A percentile compares a stretch with the other conserved stretches of the same genome.
phyloP scores from a whole-genome alignment of 306 rosid species.

The Pachyrhizus erosus region DNA sequence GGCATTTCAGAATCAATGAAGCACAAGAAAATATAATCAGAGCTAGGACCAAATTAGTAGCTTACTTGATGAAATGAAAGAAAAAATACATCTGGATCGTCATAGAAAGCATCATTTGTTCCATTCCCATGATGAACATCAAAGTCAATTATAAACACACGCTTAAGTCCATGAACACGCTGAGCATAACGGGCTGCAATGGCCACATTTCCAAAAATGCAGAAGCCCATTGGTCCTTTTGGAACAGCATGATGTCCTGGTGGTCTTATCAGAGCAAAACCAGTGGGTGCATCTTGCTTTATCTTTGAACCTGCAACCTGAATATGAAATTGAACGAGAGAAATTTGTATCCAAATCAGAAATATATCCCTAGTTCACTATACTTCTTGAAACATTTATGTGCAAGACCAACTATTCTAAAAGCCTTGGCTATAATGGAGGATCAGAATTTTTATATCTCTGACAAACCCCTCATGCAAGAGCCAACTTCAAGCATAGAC shows the following conservation, averaged over 20 bases:
- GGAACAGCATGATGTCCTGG: slow-evolving; percentile 99
- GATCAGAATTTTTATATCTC: slow-evolving; percentile 1
- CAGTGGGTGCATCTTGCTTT: slow-evolving; percentile 65
- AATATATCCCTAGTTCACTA: slow-evolving; percentile 4
- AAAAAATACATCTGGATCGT: slow-evolving; percentile 87
- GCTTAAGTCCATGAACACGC: slow-evolving; percentile 77
- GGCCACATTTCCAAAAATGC: slow-evolving; percentile 92
- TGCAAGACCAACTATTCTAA: slow-evolving; percentile 1
- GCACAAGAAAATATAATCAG: not conserved
- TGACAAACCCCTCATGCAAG: slow-evolving; percentile 1
- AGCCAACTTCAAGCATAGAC: not conserved
- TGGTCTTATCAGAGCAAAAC: slow-evolving; percentile 96
- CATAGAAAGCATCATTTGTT: slow-evolving; percentile 90
- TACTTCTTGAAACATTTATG: slow-evolving; percentile 29
- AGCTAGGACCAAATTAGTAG: slow-evolving; percentile 27
- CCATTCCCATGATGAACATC: slow-evolving; percentile 98
- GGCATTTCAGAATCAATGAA: slow-evolving; percentile 36
- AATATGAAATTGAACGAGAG: slow-evolving; percentile 25
- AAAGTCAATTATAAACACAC: slow-evolving; percentile 90
- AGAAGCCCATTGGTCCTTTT: slow-evolving; percentile 92
- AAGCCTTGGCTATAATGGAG: slow-evolving; percentile 23
- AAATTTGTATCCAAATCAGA: slow-evolving; percentile 15
- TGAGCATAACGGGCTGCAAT: slow-evolving; percentile 95
- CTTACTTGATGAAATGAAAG: slow-evolving; percentile 97
- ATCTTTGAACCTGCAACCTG: slow-evolving; percentile 81